phyloP scores from a whole-genome alignment of 23 red algal genomes.

The Agarophyton chilense region DNA sequence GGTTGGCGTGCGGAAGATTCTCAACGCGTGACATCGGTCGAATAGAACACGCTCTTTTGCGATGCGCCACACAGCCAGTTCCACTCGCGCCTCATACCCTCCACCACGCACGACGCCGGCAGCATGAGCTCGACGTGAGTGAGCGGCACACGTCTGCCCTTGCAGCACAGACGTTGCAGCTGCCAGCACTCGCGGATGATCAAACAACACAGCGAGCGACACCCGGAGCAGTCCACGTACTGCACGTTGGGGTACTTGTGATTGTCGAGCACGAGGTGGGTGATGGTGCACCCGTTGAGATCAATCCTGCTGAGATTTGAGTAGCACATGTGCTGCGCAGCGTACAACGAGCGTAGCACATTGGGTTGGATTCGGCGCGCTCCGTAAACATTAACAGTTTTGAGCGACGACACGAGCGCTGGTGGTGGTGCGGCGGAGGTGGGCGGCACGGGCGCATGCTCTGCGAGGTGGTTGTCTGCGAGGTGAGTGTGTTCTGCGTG shows the following conservation, averaged over 20 bases:
- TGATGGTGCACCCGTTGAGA: slow-evolving; percentile 18
- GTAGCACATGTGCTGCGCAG: neutral
- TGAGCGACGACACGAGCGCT: neutral
- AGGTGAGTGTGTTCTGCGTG: too few relatives aligned
- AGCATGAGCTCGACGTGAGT: slow-evolving; percentile 19
- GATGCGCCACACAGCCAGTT: slow-evolving; percentile 29
- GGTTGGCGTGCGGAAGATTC: neutral
- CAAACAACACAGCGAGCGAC: neutral
- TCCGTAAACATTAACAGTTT: slow-evolving; percentile 30
- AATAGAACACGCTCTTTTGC: slow-evolving; percentile 33
- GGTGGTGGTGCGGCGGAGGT: too few relatives aligned
- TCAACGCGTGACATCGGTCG: neutral
- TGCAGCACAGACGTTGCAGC: slow-evolving; percentile 1
- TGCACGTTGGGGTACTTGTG: slow-evolving; percentile 25
- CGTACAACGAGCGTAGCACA: neutral
- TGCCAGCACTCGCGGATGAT: slow-evolving; percentile 46
- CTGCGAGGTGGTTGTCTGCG: too few relatives aligned
- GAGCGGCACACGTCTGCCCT: slow-evolving; percentile 9
- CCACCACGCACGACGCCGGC: slow-evolving; percentile 12
- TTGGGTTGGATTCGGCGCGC: slow-evolving; percentile 1
- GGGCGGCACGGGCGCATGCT: too few relatives aligned
- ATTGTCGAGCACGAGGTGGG: neutral
- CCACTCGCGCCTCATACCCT: slow-evolving; percentile 31
- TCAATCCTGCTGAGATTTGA: slow-evolving; percentile 5
- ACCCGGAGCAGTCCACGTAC: slow-evolving; percentile 39